These are phyloP conservation scores for Trichoderma gamsii DNA, from an alignment of 495 filamentous ascomycete genomes.

Conservation along the genomic window DNA sequence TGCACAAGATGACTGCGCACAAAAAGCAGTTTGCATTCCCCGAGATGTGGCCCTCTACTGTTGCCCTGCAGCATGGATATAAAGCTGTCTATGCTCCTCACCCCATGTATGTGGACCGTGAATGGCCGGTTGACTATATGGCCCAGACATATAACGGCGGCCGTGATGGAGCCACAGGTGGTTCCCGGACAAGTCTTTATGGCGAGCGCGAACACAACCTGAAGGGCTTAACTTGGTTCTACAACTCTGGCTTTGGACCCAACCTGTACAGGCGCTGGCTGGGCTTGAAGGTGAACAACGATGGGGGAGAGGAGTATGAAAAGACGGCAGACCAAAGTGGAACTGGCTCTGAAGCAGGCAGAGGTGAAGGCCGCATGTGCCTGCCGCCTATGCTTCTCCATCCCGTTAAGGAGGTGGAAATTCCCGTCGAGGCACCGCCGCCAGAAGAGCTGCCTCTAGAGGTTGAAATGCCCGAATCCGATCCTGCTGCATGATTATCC, in stretches of 20 bases:
- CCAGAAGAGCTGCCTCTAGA: constrained; percentile 24
- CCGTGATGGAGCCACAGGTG: constrained; percentile 68
- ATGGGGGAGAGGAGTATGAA: constrained; percentile 81
- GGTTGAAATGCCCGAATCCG: constrained; percentile 27
- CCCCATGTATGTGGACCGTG: constrained; percentile 82
- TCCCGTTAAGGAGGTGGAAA: constrained; percentile 79
- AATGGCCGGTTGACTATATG: constrained; percentile 77
- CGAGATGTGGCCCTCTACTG: constrained; percentile 90
- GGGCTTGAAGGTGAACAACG: constrained; percentile 75
- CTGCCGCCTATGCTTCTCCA: constrained; percentile 86
- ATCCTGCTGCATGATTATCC: constrained; percentile 28
- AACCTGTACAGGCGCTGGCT: constrained; percentile 86
- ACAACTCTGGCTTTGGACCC: constrained; percentile 76
- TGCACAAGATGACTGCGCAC: constrained; percentile 82
- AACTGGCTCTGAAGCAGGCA: constrained; percentile 41
- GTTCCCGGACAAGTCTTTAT: constrained; percentile 67
- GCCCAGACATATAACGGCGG: constrained; percentile 81
- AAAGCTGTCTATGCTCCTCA: constrained; percentile 95
- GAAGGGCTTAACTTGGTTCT: constrained; percentile 85
- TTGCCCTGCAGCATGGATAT: constrained; percentile 85
- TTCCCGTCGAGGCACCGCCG: constrained; percentile 57
- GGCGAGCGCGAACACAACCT: constrained; percentile 89
- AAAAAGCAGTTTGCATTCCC: constrained; percentile 85
- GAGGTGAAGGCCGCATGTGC: constrained; percentile 82
- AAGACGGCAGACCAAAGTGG: constrained; percentile 47